Evolutionary conservation across 129 eudicot species (phyloP), one percentile per base, ranked within the genome.

Genomic region (Mikania micrantha): DNA sequence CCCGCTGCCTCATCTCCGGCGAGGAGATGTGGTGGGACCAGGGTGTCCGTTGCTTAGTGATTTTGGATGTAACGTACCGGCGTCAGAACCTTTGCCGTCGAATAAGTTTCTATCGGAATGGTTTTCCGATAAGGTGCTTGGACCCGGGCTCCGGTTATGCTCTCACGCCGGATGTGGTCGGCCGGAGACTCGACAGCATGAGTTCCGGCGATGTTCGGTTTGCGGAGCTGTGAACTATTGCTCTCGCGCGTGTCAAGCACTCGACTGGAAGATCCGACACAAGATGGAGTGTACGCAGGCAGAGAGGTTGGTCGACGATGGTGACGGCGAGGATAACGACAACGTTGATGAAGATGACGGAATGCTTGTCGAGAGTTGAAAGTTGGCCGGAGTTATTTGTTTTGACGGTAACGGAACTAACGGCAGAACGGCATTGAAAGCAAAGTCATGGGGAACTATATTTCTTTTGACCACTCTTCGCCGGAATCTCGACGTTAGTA

Each of bases 171-270:
- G 90, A 9, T 86, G 96, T 44, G 94, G 96, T 7, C 77, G 94
- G 47, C 96, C 94, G 59, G 96, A 90, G 73, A 86, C 94, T 0
- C 72, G 96, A 48, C 68, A 84, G 66, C 90, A 90, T 73, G 96
- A 90, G 76, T 90, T 90, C 64, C 81, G 96, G 2, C 62, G 96
- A 70, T 90, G 96, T 40, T 90, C 96, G 0, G 94, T 90, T 38
- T 90, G 96, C 31, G 96, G 96, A 0, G 70, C 56, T 1, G 96
- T 86, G 68, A 90, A 90, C 48, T 90, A 90, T 27, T 90, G 96
- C 52, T 90, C 96, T 0, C 88, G 96, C 1, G 96, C 96, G 9
- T 90, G 96, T 66, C 96, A 90, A 45, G 96, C 96, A 17, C 78
- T 86, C 13, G 96, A 90, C 45, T 90, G 96, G 96, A 86, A 84